Percentiles rank a stretch among this genome's conserved stretches.
Evolutionary conservation across 257 asterid species (phyloP).

Genomic region (Solanum pennellii): DNA sequence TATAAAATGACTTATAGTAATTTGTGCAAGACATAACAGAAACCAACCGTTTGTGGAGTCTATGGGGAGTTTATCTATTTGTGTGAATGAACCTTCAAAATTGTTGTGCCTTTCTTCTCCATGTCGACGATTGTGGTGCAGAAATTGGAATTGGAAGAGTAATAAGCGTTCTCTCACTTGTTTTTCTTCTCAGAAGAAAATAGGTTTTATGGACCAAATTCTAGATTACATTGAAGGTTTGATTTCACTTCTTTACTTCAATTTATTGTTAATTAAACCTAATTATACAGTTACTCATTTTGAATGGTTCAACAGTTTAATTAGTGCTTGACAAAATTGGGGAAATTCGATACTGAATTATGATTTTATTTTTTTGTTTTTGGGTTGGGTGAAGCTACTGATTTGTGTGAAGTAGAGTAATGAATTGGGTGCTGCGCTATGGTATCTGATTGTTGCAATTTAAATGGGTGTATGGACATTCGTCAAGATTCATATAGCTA

Average conservation of each 20-base stretch:
- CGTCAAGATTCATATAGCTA: not conserved
- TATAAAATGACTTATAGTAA: not conserved
- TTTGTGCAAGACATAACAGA: not conserved
- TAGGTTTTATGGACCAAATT: conserved; percentile 79
- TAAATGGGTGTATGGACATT: not conserved
- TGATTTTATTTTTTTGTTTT: too few species aligned
- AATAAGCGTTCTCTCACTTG: conserved; percentile 40
- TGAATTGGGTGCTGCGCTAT: not conserved
- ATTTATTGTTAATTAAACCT: not conserved
- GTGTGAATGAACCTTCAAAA: not conserved
- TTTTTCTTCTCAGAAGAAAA: conserved; percentile 73
- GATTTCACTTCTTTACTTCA: not conserved
- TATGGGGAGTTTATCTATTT: not conserved
- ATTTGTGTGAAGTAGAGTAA: too few species aligned
- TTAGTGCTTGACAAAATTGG: not conserved
- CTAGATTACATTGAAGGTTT: conserved; percentile 92
- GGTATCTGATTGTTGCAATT: not conserved
- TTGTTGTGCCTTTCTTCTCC: not conserved
- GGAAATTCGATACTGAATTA: not conserved
- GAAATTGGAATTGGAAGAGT: not conserved
- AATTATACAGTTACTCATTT: not conserved
- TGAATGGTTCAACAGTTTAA: not conserved
- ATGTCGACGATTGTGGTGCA: not conserved
- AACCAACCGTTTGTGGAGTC: not conserved
- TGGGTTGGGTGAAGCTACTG: too few species aligned